A percentile compares a stretch with the other conserved stretches of the same genome.
Conservation (phyloP, 108 stramenopile genomes). For the Discostella stelligeroides region DNA sequence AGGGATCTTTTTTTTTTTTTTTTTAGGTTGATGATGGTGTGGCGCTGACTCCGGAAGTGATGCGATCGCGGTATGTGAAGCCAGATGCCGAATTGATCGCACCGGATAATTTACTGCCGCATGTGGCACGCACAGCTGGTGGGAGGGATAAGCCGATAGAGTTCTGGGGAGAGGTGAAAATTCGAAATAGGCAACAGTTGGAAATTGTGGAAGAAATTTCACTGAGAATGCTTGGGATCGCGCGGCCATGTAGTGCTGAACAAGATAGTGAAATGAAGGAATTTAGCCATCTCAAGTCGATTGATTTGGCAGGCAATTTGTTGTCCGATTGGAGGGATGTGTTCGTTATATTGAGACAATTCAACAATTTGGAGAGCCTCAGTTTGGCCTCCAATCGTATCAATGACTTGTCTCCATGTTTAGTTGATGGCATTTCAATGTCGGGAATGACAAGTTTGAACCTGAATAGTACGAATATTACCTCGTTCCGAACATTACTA, state of each 20-base stretch:
- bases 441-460: slow-evolving; percentile 54
- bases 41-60: slow-evolving; percentile 52
- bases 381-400: slow-evolving; percentile 80
- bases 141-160: slow-evolving; percentile 85
- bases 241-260: slow-evolving; percentile 36
- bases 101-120: slow-evolving; percentile 80
- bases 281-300: slow-evolving; percentile 61
- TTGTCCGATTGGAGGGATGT: slow-evolving; percentile 66
- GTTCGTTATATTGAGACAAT: slow-evolving; percentile 54
- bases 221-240: slow-evolving; percentile 76
- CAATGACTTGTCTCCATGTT: slow-evolving; percentile 46
- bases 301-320: slow-evolving; percentile 87
- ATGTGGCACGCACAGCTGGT: slow-evolving; percentile 67
- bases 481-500: slow-evolving; percentile 56
- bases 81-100: slow-evolving; percentile 77
- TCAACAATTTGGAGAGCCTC: slow-evolving; percentile 61
- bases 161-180: slow-evolving; percentile 81
- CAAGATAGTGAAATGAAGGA: slow-evolving; percentile 39
- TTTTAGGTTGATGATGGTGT: slow-evolving; percentile 69
- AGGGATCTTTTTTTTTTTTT: slow-evolving; percentile 74
- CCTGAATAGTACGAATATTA: slow-evolving; percentile 64
- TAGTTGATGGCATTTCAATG: slow-evolving; percentile 20
- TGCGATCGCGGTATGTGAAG: slow-evolving; percentile 68
- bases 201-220: slow-evolving; percentile 69
- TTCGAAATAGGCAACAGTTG: slow-evolving; percentile 77